Conservation (phyloP, 345 rosid species). For the Sonneratia caseolaris region DNA sequence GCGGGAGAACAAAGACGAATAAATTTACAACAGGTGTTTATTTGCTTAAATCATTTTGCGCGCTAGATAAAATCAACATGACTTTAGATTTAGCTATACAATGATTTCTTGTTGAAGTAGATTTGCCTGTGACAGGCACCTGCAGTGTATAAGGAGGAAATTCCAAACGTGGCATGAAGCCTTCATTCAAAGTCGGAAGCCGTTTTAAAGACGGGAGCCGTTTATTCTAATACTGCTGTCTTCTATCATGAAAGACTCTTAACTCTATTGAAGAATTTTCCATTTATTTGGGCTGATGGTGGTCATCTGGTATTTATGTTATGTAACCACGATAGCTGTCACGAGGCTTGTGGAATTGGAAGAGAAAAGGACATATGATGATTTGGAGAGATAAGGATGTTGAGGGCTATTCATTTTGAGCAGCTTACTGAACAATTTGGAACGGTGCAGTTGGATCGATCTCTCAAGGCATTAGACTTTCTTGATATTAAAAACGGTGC, state of each 20-base stretch:
- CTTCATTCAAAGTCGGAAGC: neutral
- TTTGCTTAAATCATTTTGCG: neutral
- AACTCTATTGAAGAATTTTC: neutral
- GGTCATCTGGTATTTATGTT: too few relatives aligned
- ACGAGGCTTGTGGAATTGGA: too few relatives aligned
- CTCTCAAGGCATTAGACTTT: too few relatives aligned
- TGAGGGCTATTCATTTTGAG: too few relatives aligned
- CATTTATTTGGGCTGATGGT: neutral
- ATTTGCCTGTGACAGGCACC: neutral
- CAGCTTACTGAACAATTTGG: too few relatives aligned
- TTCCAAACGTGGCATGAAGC: neutral
- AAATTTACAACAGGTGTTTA: neutral
- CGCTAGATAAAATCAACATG: neutral
- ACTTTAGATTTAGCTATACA: neutral
- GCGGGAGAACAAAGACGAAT: slow-evolving; percentile 7
- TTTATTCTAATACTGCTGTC: neutral
- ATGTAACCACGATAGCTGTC: too few relatives aligned
- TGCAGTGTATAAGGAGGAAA: neutral
- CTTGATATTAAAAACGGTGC: too few relatives aligned
- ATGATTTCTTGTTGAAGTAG: neutral
- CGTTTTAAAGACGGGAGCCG: neutral
- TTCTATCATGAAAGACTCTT: neutral
- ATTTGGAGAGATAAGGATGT: too few relatives aligned
- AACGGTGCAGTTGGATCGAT: too few relatives aligned
- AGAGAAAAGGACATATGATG: too few relatives aligned